phyloP scores from a whole-genome alignment of 2,329 filamentous ascomycete species.

The Botrytis porri region DNA sequence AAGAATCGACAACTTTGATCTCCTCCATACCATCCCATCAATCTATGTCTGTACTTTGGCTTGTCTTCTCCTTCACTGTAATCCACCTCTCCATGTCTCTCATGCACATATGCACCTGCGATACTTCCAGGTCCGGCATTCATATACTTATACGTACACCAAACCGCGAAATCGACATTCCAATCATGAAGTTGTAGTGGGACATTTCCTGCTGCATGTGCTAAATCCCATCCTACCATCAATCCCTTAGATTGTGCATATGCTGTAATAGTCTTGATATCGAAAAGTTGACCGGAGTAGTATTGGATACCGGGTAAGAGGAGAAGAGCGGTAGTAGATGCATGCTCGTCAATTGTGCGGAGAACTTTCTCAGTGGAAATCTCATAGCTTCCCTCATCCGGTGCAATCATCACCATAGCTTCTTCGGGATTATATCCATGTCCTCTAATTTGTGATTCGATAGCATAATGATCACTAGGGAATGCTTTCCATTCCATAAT shows the following conservation, averaged over 20 bases:
- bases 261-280: conserved; percentile 75
- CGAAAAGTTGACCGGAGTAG: conserved; percentile 86
- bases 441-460: conserved; percentile 19
- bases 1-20: conserved; percentile 74
- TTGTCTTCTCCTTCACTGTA: conserved; percentile 42
- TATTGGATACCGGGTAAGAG: conserved; percentile 87
- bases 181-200: conserved; percentile 78
- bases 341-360: conserved; percentile 70
- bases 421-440: conserved; percentile 50
- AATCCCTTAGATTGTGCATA: conserved; percentile 71
- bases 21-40: conserved; percentile 85
- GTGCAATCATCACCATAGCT: conserved; percentile 72
- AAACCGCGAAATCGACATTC: conserved; percentile 87
- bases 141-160: conserved; percentile 95
- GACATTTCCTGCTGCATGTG: conserved; percentile 83
- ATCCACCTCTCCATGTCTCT: conserved; percentile 61
- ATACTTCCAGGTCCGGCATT: conserved; percentile 83
- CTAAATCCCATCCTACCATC: conserved; percentile 81
- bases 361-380: conserved; percentile 71
- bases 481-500: conserved; percentile 80
- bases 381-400: conserved; percentile 54
- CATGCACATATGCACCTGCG: conserved; percentile 77
- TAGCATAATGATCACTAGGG: conserved; percentile 69
- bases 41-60: conserved; percentile 58
- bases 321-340: conserved; percentile 68